Percentiles rank a stretch among this genome's conserved stretches.
These are phyloP conservation scores for Nicotiana obtusifolia DNA, from an alignment of 257 asterid species.

Conservation along the genomic window DNA sequence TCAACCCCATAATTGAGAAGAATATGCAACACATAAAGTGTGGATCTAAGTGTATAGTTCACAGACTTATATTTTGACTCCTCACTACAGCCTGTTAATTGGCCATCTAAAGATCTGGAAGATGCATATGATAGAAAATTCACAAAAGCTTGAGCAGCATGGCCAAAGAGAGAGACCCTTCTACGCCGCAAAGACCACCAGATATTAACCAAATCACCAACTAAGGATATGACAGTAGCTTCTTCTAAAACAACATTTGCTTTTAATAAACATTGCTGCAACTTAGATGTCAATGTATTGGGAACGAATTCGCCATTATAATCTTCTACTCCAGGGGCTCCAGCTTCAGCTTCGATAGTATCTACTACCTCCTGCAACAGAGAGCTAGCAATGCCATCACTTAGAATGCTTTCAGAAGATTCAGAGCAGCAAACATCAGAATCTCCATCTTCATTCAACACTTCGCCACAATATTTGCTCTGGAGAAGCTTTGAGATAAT, in stretches of 20 bases:
- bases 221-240: conserved; percentile 36
- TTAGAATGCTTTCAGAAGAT: conserved; percentile 23
- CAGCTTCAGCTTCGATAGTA: conserved; percentile 69
- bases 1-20: conserved; percentile 89
- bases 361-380: conserved; percentile 51
- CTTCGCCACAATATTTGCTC: conserved; percentile 32
- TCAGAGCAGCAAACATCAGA: conserved; percentile 18
- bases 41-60: conserved; percentile 79
- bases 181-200: conserved; percentile 89
- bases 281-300: conserved; percentile 55
- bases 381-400: conserved; percentile 33
- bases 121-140: conserved; percentile 81
- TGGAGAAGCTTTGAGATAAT: conserved; percentile 40
- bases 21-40: conserved; percentile 69
- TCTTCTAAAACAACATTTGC: conserved; percentile 38
- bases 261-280: conserved; percentile 50
- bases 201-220: conserved; percentile 57
- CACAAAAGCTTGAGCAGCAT: conserved; percentile 85
- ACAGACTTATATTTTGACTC: conserved; percentile 50
- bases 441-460: conserved; percentile 36
- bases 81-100: conserved; percentile 44
- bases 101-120: conserved; percentile 51
- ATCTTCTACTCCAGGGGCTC: conserved; percentile 71
- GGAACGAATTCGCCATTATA: conserved; percentile 45
- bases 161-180: conserved; percentile 85